phyloP scores from a whole-genome alignment of 2,329 filamentous ascomycete species.

The Trichoderma oligosporum region DNA sequence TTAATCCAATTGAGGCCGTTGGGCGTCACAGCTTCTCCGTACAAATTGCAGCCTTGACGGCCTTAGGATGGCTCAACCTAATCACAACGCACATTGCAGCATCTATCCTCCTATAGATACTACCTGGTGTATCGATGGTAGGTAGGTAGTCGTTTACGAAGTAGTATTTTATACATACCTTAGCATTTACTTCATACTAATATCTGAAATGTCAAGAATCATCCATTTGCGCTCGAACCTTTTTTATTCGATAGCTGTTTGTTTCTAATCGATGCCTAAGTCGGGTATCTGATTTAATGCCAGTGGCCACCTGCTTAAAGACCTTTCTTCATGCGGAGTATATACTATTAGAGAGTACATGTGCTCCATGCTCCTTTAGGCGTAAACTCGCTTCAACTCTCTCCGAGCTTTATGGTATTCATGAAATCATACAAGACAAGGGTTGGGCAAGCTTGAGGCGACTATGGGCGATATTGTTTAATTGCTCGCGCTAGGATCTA shows the following conservation, averaged over 20 bases:
- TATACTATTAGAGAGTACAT: not conserved
- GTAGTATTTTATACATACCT: not conserved
- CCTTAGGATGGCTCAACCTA: not conserved
- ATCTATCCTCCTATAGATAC: no score
- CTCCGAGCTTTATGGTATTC: not conserved
- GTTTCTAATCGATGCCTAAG: not conserved
- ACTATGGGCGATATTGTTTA: conserved; percentile 2
- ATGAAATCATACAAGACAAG: conserved; percentile 15
- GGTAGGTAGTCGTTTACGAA: no score
- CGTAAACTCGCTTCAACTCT: not conserved
- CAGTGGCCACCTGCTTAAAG: no score
- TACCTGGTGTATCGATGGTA: no score
- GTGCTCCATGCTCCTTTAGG: no score
- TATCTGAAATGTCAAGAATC: not conserved
- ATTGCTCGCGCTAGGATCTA: conserved; percentile 4
- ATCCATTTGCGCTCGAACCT: conserved; percentile 6
- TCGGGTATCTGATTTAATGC: conserved; percentile 15
- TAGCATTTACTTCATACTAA: no score
- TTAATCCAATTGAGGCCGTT: conserved; percentile 1
- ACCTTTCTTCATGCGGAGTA: conserved; percentile 11
- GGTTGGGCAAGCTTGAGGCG: conserved; percentile 11
- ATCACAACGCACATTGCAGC: no score
- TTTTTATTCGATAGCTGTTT: not conserved
- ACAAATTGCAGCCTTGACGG: not conserved
- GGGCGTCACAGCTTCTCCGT: conserved; percentile 12